These are phyloP conservation scores for Clarireedia monteithiana DNA, from an alignment of 2,329 filamentous ascomycete genomes.

Conservation along the genomic window DNA sequence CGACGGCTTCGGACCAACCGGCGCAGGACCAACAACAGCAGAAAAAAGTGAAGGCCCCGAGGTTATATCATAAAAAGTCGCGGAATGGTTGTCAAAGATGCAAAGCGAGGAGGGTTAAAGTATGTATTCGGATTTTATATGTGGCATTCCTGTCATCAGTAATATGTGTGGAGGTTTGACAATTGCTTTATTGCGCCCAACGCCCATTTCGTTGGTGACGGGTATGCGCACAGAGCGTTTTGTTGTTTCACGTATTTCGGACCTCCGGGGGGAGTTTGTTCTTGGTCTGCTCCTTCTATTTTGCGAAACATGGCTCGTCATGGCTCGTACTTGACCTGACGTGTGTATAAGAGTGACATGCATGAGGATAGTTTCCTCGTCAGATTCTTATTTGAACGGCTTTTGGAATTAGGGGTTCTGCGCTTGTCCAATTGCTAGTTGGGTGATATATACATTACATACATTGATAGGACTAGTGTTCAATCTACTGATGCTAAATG, in stretches of 20 bases:
- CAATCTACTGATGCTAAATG: too few relatives aligned
- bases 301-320: too few relatives aligned
- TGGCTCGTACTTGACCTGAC: too few relatives aligned
- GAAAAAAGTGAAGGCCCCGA: conserved; percentile 12
- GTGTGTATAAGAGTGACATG: neutral
- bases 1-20: neutral
- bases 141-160: neutral
- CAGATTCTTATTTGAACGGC: neutral
- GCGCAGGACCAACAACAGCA: neutral
- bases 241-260: neutral
- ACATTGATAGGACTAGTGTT: too few relatives aligned
- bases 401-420: neutral
- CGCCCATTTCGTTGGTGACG: neutral
- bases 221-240: too few relatives aligned
- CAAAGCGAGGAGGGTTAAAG: conserved; percentile 28
- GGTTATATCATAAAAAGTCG: conserved; percentile 30
- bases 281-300: too few relatives aligned
- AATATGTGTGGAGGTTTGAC: neutral
- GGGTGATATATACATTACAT: too few relatives aligned
- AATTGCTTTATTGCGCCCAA: neutral
- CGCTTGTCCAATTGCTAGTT: neutral
- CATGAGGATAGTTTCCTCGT: neutral
- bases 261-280: too few relatives aligned
- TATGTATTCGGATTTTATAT: conserved; percentile 12
- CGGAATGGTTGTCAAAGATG: conserved; percentile 27